These are phyloP conservation scores for Penicillium sclerotigenum DNA, from an alignment of 2,329 filamentous ascomycete genomes.

Conservation along the genomic window DNA sequence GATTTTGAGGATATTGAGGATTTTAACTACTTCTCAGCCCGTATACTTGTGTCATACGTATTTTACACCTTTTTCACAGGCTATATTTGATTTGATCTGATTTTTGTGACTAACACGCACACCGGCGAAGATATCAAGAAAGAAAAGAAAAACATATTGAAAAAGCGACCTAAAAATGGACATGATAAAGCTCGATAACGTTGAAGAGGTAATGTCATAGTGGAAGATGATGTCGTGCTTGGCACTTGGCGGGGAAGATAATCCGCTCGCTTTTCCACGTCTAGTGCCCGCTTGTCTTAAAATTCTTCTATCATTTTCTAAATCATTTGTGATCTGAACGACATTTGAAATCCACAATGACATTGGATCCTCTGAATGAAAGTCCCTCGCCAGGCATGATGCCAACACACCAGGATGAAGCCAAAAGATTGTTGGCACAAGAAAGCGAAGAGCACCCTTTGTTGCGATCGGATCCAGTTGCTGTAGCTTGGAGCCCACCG, in stretches of 20 bases:
- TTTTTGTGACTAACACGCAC: too few relatives aligned
- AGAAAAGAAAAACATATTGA: too few relatives aligned
- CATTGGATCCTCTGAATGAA: background rate
- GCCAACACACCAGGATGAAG: background rate
- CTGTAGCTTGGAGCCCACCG: constrained; percentile 48
- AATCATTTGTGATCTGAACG: background rate
- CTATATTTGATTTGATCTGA: too few relatives aligned
- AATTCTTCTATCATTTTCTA: background rate
- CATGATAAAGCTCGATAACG: too few relatives aligned
- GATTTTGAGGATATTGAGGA: too few relatives aligned
- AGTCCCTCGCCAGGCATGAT: background rate
- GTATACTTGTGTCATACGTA: too few relatives aligned
- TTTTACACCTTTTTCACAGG: too few relatives aligned
- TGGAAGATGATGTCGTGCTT: constrained; percentile 20
- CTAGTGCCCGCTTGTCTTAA: constrained; percentile 15
- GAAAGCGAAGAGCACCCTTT: constrained; percentile 28
- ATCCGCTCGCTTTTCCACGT: constrained; percentile 14
- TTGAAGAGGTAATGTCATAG: background rate
- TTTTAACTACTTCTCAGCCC: too few relatives aligned
- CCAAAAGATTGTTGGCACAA: background rate
- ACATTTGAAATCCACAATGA: constrained; percentile 2
- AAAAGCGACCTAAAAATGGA: too few relatives aligned
- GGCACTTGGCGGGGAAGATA: constrained; percentile 3
- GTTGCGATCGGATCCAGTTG: constrained; percentile 10
- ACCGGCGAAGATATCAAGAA: too few relatives aligned